Conservation (phyloP, 2,329 filamentous ascomycete species). For the Stemphylium beticola region DNA sequence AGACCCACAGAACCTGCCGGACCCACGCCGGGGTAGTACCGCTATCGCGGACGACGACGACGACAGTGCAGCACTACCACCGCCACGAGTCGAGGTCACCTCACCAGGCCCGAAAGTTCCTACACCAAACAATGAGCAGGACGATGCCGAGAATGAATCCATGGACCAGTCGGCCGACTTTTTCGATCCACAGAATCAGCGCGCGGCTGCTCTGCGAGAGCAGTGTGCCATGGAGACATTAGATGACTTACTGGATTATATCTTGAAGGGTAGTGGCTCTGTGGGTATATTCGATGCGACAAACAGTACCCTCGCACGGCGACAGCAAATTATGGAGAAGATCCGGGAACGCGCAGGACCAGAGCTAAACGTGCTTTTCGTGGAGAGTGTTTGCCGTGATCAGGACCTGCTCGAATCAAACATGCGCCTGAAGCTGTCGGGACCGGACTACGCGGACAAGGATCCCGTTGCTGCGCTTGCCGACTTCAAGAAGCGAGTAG, state of each 20-base stretch:
- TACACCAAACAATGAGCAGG: constrained; percentile 23
- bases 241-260: constrained; percentile 89
- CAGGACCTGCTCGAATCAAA: constrained; percentile 86
- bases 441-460: constrained; percentile 94
- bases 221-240: constrained; percentile 91
- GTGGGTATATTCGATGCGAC: constrained; percentile 97
- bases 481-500: constrained; percentile 92
- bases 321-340: constrained; percentile 81
- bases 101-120: constrained; percentile 40
- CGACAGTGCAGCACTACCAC: constrained; percentile 15
- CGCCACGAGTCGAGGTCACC: constrained; percentile 43
- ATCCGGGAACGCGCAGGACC: constrained; percentile 84
- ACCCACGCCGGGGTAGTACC: constrained; percentile 34
- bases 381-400: constrained; percentile 93
- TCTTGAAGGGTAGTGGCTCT: constrained; percentile 79
- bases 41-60: constrained; percentile 30
- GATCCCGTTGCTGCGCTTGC: constrained; percentile 82
- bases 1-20: constrained; percentile 41
- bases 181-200: constrained; percentile 88
- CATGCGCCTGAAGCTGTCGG: constrained; percentile 94
- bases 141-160: constrained; percentile 52
- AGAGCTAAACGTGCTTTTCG: constrained; percentile 86
- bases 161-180: constrained; percentile 92
- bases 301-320: constrained; percentile 88
- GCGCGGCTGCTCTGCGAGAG: constrained; percentile 82